phyloP scores from a whole-genome alignment of 2,329 filamentous ascomycete species.

The Massarina eburnea region DNA sequence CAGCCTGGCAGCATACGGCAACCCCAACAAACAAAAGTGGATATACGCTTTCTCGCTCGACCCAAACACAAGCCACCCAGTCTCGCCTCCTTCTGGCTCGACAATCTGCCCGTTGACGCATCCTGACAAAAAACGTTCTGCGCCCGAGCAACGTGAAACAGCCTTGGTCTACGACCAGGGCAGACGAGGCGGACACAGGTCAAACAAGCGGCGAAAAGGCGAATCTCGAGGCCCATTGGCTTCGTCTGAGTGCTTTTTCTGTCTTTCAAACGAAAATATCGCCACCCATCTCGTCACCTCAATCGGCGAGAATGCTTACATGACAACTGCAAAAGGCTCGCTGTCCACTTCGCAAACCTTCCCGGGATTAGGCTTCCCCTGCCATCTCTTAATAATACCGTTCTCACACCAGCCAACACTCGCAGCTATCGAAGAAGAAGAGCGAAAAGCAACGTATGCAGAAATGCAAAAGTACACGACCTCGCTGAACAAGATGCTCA shows the following conservation, averaged over 20 bases:
- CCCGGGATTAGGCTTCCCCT: conserved; percentile 71
- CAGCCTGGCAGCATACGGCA: conserved; percentile 78
- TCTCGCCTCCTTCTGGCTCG: conserved; percentile 66
- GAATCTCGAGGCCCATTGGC: conserved; percentile 38
- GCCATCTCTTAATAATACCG: conserved; percentile 89
- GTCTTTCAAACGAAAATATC: conserved; percentile 81
- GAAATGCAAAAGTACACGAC: conserved; percentile 85
- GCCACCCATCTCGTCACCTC: conserved; percentile 87
- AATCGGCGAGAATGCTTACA: conserved; percentile 82
- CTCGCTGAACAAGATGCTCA: conserved; percentile 77
- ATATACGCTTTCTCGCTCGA: conserved; percentile 72
- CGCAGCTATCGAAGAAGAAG: conserved; percentile 62
- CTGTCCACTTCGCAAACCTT: conserved; percentile 74
- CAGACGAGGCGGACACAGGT: conserved; percentile 38
- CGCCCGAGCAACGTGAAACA: conserved; percentile 34
- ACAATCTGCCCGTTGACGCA: conserved; percentile 74
- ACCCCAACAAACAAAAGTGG: conserved; percentile 74
- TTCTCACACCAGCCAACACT: conserved; percentile 79
- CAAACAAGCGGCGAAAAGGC: conserved; percentile 43
- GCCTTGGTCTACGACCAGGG: conserved; percentile 41
- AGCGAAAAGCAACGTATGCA: conserved; percentile 61
- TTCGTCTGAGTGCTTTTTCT: conserved; percentile 90
- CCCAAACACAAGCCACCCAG: conserved; percentile 59
- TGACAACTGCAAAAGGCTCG: conserved; percentile 91
- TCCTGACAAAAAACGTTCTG: conserved; percentile 61